A percentile compares a stretch with the other conserved stretches of the same genome.
These are phyloP conservation scores for Beverwykella pulmonaria DNA, from an alignment of 495 filamentous ascomycete species.

Conservation along the genomic window DNA sequence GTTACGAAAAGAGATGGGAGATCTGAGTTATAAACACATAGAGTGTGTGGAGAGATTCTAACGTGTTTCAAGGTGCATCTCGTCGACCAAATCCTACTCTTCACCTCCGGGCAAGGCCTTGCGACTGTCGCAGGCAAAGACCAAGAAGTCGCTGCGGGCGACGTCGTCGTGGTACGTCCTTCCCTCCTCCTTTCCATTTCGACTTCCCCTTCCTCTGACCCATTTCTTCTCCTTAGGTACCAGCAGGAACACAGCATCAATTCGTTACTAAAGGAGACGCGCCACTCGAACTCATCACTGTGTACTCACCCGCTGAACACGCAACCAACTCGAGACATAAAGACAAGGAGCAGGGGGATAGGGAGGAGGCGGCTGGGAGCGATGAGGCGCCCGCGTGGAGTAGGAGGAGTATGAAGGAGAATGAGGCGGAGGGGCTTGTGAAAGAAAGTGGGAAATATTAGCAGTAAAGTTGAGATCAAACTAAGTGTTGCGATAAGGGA, in stretches of 20 bases:
- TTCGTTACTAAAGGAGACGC: conserved; percentile 62
- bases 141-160: conserved; percentile 59
- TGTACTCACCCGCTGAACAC: conserved; percentile 67
- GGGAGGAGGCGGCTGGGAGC: conserved; percentile 61
- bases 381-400: conserved; percentile 66
- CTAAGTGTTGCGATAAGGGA: too few species aligned
- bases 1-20: too few species aligned
- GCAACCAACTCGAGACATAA: conserved; percentile 59
- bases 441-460: conserved; percentile 46
- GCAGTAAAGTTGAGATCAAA: conserved; percentile 5
- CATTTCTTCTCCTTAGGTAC: too few species aligned
- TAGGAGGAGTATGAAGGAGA: conserved; percentile 57
- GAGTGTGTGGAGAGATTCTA: too few species aligned
- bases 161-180: conserved; percentile 67
- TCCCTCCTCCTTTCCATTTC: too few species aligned
- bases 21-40: too few species aligned
- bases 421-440: conserved; percentile 60
- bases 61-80: conserved; percentile 57
- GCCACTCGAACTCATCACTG: conserved; percentile 60
- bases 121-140: conserved; percentile 63
- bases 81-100: conserved; percentile 66
- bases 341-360: conserved; percentile 64
- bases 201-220: too few species aligned
- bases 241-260: conserved; percentile 67
- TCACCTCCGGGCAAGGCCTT: conserved; percentile 60